Conservation (phyloP, 495 filamentous ascomycete genomes). For the Gamarada debralockiae region DNA sequence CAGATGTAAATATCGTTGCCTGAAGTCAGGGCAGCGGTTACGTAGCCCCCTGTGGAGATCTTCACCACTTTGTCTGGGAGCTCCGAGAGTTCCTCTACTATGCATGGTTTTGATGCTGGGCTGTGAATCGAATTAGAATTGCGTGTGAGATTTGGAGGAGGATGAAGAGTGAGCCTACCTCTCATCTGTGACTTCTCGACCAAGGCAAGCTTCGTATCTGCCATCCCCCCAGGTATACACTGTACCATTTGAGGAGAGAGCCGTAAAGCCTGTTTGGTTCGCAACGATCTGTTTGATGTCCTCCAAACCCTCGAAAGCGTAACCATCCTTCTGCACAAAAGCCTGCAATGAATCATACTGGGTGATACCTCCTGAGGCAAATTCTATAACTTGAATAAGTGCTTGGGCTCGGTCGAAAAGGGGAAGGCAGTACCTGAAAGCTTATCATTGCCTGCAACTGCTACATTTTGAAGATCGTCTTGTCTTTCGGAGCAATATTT, state of each 20-base stretch:
- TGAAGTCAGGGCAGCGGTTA: conserved; percentile 51
- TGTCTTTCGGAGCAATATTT: conserved; percentile 8
- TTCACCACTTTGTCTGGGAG: conserved; percentile 49
- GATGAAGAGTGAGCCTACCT: conserved; percentile 23
- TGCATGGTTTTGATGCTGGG: conserved; percentile 37
- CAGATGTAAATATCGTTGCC: conserved; percentile 62
- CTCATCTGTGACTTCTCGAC: conserved; percentile 32
- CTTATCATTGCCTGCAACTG: conserved; percentile 31
- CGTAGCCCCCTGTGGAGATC: conserved; percentile 50
- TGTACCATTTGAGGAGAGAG: conserved; percentile 40
- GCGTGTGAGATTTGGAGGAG: conserved; percentile 5
- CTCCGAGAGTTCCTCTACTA: conserved; percentile 44
- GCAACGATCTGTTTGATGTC: conserved; percentile 40
- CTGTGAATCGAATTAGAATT: conserved; percentile 1
- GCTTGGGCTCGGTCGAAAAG: neutral
- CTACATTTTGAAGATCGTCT: conserved; percentile 21
- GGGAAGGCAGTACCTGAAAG: conserved; percentile 19
- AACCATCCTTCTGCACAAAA: conserved; percentile 24
- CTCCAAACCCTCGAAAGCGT: conserved; percentile 3
- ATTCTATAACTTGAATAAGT: neutral
- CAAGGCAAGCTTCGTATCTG: conserved; percentile 45
- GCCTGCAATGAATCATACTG: conserved; percentile 5
- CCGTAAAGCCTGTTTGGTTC: conserved; percentile 47
- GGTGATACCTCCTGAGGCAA: neutral
- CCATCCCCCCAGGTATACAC: conserved; percentile 61